phyloP scores from a whole-genome alignment of 768 basidiomycete species.

The Tephrocybe sp. region DNA sequence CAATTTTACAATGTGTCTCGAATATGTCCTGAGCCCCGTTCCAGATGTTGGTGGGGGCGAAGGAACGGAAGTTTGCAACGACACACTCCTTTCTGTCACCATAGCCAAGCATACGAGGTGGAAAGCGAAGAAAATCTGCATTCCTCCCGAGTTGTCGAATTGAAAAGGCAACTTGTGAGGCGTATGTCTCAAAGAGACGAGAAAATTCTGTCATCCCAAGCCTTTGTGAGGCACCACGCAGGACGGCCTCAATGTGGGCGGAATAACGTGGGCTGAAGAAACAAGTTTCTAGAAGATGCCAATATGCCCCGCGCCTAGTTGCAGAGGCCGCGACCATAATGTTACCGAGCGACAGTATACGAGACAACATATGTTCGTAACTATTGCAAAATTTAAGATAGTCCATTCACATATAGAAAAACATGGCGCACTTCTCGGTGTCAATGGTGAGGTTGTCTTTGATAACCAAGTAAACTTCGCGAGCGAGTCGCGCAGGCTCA shows the following conservation, averaged over 20 bases:
- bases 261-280: slow-evolving; percentile 35
- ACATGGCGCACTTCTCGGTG: slow-evolving; percentile 45
- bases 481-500: slow-evolving; percentile 20
- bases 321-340: slow-evolving; percentile 76
- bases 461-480: slow-evolving; percentile 45
- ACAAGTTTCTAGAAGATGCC: slow-evolving; percentile 80
- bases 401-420: background rate
- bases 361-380: slow-evolving; percentile 74
- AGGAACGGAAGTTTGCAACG: slow-evolving; percentile 58
- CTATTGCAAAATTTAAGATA: slow-evolving; percentile 31
- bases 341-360: slow-evolving; percentile 69
- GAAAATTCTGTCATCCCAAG: slow-evolving; percentile 63
- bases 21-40: slow-evolving; percentile 44
- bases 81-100: slow-evolving; percentile 63
- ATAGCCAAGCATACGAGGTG: slow-evolving; percentile 77
- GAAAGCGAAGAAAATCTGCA: slow-evolving; percentile 53
- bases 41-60: slow-evolving; percentile 67
- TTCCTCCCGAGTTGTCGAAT: slow-evolving; percentile 45
- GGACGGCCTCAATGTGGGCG: slow-evolving; percentile 44
- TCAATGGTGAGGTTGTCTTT: slow-evolving; percentile 40
- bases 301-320: slow-evolving; percentile 79
- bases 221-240: slow-evolving; percentile 59
- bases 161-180: slow-evolving; percentile 70
- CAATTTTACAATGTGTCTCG: slow-evolving; percentile 56
- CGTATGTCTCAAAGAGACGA: slow-evolving; percentile 74